phyloP scores from a whole-genome alignment of 2,329 filamentous ascomycete species.

The Amylocarpus encephaloides region DNA sequence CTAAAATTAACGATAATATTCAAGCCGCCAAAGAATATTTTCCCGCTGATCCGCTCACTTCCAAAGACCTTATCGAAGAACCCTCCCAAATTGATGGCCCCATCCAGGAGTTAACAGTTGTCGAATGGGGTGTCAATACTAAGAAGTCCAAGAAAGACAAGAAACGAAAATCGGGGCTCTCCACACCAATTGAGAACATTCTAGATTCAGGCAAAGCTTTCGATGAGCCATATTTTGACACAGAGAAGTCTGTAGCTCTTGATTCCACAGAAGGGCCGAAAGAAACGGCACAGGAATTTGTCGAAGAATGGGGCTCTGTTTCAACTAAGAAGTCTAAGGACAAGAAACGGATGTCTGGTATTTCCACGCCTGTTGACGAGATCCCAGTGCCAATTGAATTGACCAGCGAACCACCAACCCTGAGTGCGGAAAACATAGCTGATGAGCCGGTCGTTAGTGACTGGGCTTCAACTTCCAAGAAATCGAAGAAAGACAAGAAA shows the following conservation, averaged over 20 bases:
- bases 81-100: not conserved
- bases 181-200: conserved; percentile 10
- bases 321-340: conserved; percentile 16
- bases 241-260: not conserved
- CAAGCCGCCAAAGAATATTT: not conserved
- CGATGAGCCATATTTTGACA: not conserved
- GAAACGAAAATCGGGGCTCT: conserved; percentile 14
- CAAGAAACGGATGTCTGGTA: conserved; percentile 24
- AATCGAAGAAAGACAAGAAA: conserved; percentile 12
- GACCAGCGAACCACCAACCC: too few relatives aligned
- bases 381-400: not conserved
- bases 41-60: not conserved
- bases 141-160: conserved; percentile 26
- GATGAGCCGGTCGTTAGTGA: not conserved
- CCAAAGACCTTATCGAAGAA: not conserved
- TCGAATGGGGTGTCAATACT: not conserved
- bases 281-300: conserved; percentile 1
- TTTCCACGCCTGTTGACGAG: conserved; percentile 1
- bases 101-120: not conserved
- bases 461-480: conserved; percentile 1
- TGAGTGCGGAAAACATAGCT: too few relatives aligned
- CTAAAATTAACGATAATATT: not conserved
- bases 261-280: not conserved
- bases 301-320: not conserved
- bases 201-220: not conserved